phyloP scores from a whole-genome alignment of 2,329 filamentous ascomycete genomes.

The Pseudogymnoascus verrucosus region DNA sequence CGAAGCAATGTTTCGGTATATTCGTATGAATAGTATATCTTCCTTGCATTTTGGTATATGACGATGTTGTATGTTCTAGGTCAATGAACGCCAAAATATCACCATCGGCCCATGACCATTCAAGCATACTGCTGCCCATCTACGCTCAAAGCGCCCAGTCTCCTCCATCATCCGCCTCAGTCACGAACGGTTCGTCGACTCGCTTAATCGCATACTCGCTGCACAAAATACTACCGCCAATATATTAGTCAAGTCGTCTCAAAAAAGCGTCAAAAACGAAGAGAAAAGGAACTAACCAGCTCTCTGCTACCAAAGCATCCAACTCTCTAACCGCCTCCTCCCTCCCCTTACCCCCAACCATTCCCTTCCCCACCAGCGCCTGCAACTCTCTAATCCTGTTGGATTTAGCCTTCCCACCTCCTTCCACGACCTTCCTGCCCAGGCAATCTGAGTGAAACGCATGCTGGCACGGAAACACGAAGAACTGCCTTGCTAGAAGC shows the following conservation, averaged over 20 bases:
- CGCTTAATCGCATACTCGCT: constrained; percentile 91
- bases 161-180: constrained; percentile 59
- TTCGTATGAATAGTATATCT: neutral
- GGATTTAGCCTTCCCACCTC: constrained; percentile 66
- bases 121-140: neutral
- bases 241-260: constrained; percentile 20
- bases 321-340: constrained; percentile 82
- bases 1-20: neutral
- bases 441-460: constrained; percentile 95
- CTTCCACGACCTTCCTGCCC: constrained; percentile 75
- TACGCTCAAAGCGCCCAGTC: constrained; percentile 65
- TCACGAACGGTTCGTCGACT: constrained; percentile 88
- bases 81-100: neutral
- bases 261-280: no score
- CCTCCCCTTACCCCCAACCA: constrained; percentile 60
- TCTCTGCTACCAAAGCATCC: constrained; percentile 82
- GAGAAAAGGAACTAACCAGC: constrained; percentile 56
- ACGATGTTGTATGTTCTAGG: neutral
- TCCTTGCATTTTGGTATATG: neutral
- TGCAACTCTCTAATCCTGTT: constrained; percentile 81
- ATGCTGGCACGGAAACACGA: constrained; percentile 97
- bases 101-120: neutral
- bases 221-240: constrained; percentile 66
- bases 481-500: constrained; percentile 84
- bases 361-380: constrained; percentile 68